Conservation (phyloP, 139 green algal species). For the Nannochloris sp. region DNA sequence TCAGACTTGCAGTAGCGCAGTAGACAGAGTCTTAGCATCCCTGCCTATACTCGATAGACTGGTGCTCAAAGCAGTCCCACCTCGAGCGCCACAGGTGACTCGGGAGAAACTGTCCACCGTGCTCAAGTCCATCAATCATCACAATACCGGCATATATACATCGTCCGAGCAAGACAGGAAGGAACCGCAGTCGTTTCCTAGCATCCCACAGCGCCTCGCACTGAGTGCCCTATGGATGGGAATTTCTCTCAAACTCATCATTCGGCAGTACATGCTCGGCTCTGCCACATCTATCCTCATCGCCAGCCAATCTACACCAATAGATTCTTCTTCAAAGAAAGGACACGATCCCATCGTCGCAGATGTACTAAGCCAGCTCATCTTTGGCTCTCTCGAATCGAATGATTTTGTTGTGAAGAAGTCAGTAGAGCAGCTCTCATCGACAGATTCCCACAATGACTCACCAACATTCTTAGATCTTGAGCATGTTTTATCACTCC, state of each 20-base stretch:
- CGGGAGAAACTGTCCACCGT: not conserved
- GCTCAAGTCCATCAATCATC: not conserved
- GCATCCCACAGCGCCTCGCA: not conserved
- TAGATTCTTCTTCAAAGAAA: not conserved
- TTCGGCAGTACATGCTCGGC: not conserved
- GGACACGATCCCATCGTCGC: not conserved
- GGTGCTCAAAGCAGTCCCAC: too few species aligned
- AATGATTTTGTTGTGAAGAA: slow-evolving; percentile 3
- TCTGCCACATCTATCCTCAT: not conserved
- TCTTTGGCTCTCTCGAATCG: not conserved
- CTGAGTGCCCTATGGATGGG: slow-evolving; percentile 2
- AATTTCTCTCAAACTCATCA: not conserved
- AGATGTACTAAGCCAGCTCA: not conserved
- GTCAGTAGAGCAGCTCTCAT: not conserved
- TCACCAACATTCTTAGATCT: not conserved
- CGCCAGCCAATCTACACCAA: not conserved
- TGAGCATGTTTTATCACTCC: not conserved
- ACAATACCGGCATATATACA: too few species aligned
- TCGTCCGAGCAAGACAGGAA: not conserved
- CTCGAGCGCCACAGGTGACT: not conserved
- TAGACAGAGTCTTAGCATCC: too few species aligned
- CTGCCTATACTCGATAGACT: too few species aligned
- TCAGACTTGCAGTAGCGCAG: too few species aligned
- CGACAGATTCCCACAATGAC: too few species aligned
- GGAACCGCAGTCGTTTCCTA: not conserved